These are phyloP conservation scores for Rhizoctonia solani DNA, from an alignment of 1,284 basidiomycete species.

Conservation along the genomic window DNA sequence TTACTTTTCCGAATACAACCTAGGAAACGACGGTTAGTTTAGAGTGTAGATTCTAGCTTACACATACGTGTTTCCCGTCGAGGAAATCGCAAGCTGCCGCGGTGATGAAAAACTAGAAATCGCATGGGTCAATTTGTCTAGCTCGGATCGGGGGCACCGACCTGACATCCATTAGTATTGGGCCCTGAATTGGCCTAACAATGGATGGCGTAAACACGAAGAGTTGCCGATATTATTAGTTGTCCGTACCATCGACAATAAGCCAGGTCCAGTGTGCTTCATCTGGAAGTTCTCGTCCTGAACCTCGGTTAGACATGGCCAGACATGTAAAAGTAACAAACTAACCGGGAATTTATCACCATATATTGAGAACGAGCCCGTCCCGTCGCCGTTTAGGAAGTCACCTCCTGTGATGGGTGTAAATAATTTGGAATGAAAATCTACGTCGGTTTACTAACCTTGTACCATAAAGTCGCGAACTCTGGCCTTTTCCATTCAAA, in stretches of 20 bases:
- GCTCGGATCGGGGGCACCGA: conserved; percentile 43
- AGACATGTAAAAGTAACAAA: conserved; percentile 26
- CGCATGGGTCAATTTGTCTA: neutral
- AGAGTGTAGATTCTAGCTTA: too few species aligned
- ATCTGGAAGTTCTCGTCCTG: conserved; percentile 94
- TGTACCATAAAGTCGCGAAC: conserved; percentile 70
- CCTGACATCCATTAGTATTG: conserved; percentile 91
- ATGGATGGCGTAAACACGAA: neutral
- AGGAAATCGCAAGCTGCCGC: conserved; percentile 92
- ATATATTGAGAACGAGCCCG: conserved; percentile 93
- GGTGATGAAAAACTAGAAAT: conserved; percentile 95
- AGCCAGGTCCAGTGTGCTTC: conserved; percentile 83
- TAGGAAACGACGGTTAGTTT: neutral
- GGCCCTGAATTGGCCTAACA: conserved; percentile 87
- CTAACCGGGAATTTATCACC: conserved; percentile 86
- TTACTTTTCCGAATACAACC: conserved; percentile 86
- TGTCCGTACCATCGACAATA: conserved; percentile 79
- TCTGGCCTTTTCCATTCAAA: neutral
- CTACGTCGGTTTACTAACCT: conserved; percentile 51
- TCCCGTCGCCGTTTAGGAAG: conserved; percentile 88
- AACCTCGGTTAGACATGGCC: neutral
- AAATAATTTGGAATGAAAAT: neutral
- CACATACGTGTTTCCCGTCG: conserved; percentile 79
- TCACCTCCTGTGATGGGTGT: conserved; percentile 67
- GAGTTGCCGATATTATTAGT: too few species aligned